A percentile compares a stretch with the other conserved stretches of the same genome.
Conservation (phyloP, 2,329 filamentous ascomycete genomes). For the Exophiala spinifera region DNA sequence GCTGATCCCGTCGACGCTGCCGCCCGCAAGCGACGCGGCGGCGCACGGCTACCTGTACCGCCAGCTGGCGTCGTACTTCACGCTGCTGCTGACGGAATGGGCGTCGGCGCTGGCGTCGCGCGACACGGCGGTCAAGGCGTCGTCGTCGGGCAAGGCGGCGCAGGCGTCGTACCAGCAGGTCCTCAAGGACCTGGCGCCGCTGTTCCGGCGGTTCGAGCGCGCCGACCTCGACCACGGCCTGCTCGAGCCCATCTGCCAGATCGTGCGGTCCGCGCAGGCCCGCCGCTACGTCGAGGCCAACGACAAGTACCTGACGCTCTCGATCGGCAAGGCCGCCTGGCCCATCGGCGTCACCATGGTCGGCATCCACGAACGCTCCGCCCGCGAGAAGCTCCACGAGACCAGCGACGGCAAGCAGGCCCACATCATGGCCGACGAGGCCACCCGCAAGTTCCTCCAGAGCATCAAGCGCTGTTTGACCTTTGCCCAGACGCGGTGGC, state of each 20-base stretch:
- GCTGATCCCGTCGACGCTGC: conserved; percentile 66
- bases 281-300: conserved; percentile 94
- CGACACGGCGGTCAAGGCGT: conserved; percentile 59
- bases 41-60: conserved; percentile 72
- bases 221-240: conserved; percentile 73
- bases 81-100: conserved; percentile 90
- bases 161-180: conserved; percentile 83
- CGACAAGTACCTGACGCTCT: conserved; percentile 86
- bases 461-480: conserved; percentile 96
- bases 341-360: conserved; percentile 99
- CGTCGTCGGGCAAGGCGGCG: conserved; percentile 76
- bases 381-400: conserved; percentile 90
- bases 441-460: conserved; percentile 91
- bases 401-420: conserved; percentile 70
- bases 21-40: conserved; percentile 59
- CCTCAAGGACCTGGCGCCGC: conserved; percentile 78
- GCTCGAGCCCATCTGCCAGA: conserved; percentile 80
- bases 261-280: conserved; percentile 85
- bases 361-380: conserved; percentile 95
- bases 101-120: conserved; percentile 67
- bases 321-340: conserved; percentile 96
- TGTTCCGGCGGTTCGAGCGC: conserved; percentile 87
- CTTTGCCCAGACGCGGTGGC: conserved; percentile 96
- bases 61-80: conserved; percentile 92
- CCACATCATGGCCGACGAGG: conserved; percentile 96